Base-by-base conservation (phyloP, 2,329 filamentous ascomycete genomes). In the Alternaria gansuensis region DNA sequence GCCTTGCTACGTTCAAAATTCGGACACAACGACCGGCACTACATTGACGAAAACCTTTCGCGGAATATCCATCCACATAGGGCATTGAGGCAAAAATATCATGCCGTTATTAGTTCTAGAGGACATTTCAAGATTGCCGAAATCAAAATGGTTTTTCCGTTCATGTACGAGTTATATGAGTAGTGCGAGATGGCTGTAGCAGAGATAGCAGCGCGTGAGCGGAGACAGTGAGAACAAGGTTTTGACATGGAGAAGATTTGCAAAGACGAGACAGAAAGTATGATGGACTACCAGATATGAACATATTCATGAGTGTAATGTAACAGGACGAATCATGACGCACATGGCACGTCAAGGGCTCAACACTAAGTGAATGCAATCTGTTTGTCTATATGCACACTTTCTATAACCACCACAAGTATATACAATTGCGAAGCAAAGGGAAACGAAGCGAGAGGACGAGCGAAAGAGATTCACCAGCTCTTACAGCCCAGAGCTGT, bases 351-450 rank as follows among this genome's bases (percentile, higher is more conserved):
- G 33, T 5, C 14, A 7, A 24, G 11, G 17, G 13, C 21, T 40
- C 17, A 11, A 13, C 2, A 40, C 17, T 40, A 10, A 24, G 21
- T 45, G 44, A 58, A 53, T 51, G 46, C 57, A 63, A 33, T 60
- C 33, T 51, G 34, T 57, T 60, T 44, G 41, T 57, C 54, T 57
- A 54, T 57, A 57, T 57, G 29, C 54, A 57, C 54, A 57, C 49
- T 57, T 34, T 62, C 53, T 60, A 60, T 40, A 43, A 49, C 34
- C 41, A 54, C 50, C 43, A 40, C 34, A 60, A 63, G 46, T 63
- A 63, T 63, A 45, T 63, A 63, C 57, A 63, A 24, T 41, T 40
- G 21, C 23, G 54, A 60, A 44, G n/a, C 31, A 17, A 53, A 62
- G 31, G 23, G 54, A 60, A 44, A n/a, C 31, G 23, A 53, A 62